Base-by-base conservation (phyloP, 1,139 yeast species). In the Diutina siamensis region DNA sequence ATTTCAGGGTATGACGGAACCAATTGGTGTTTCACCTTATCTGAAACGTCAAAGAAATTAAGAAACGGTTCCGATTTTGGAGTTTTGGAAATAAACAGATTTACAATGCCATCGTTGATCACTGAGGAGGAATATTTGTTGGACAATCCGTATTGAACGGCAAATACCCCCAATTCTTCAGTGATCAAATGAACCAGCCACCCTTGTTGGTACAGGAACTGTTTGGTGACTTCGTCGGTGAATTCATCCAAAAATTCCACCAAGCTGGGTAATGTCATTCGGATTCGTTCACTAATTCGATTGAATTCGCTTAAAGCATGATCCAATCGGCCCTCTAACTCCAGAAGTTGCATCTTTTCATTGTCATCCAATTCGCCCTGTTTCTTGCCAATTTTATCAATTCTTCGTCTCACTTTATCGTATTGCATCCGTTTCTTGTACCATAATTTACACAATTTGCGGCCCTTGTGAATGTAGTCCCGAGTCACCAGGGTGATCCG, bases 171-270 rank as follows among this genome's bases (percentile, higher is more conserved):
- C 34, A 73, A 48, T 13, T 62, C 60, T 2, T 55, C 52, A 28
- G 55, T 49, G 17, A 73, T 55, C 13, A 60, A 57, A 18, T 58
- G 53, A 46, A 59, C 62, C 2, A 68, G 60, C 15, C 61, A 62
- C 20, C 55, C 44, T 47, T 68, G 63, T 52, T 67, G 58, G 55
- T 64, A 58, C 48, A 72, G 28, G 45, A 60, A 49, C 53, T 62
- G 59, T 47, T 67, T 60, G 4, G 73, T 59, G 12, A 75, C 49
- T 44, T 62, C 60, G 44, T 68, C 74, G 15, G 77, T 60, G 51
- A 76, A 76, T 55, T 78, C 82, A 32, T 77, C 77, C 48, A 77
- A 57, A 38, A 68, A 62, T 7, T 65, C 57, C 45, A 74, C 57
- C 3, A 71, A 61, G 48, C 69, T 73, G 2, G 83, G 83, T 20